phyloP scores from a whole-genome alignment of 192 early-diverging fungal genomes.

The Powellomyces hirtus region DNA sequence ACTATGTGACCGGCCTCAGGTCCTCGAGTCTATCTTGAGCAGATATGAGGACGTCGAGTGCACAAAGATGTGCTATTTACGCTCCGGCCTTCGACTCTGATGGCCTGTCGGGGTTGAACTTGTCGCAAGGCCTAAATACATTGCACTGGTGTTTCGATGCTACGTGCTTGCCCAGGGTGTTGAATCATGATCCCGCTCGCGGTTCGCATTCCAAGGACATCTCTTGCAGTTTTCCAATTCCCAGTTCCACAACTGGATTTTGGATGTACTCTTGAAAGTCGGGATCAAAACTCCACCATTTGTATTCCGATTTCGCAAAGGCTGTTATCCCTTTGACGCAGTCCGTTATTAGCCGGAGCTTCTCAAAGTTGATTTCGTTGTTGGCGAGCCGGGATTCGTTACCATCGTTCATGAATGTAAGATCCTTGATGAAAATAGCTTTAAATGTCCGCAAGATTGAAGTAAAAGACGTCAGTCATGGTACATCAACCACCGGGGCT shows the following conservation, averaged over 20 bases:
- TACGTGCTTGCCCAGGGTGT: too few relatives aligned
- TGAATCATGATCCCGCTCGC: too few relatives aligned
- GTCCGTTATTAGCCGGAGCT: constrained; percentile 54
- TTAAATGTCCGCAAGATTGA: background rate
- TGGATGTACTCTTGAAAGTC: constrained; percentile 51
- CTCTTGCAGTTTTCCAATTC: constrained; percentile 46
- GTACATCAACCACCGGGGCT: background rate
- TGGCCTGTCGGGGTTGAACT: too few relatives aligned
- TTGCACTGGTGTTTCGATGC: too few relatives aligned
- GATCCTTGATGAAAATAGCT: constrained; percentile 61
- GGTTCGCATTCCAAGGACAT: constrained; percentile 20
- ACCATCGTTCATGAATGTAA: constrained; percentile 63
- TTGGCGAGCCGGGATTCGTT: constrained; percentile 47
- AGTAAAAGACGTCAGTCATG: constrained; percentile 7
- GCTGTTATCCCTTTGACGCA: constrained; percentile 48
- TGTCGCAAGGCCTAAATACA: too few relatives aligned
- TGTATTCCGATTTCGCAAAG: constrained; percentile 38
- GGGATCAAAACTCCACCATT: constrained; percentile 39
- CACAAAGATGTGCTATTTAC: too few relatives aligned
- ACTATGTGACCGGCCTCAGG: too few relatives aligned
- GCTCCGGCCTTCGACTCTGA: too few relatives aligned
- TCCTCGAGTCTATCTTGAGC: too few relatives aligned
- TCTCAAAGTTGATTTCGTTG: constrained; percentile 52
- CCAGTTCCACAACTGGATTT: constrained; percentile 50
- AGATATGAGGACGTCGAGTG: too few relatives aligned